Base-by-base conservation (phyloP, 441 rosid genomes). In the Cnidoscolus chayamansa region DNA sequence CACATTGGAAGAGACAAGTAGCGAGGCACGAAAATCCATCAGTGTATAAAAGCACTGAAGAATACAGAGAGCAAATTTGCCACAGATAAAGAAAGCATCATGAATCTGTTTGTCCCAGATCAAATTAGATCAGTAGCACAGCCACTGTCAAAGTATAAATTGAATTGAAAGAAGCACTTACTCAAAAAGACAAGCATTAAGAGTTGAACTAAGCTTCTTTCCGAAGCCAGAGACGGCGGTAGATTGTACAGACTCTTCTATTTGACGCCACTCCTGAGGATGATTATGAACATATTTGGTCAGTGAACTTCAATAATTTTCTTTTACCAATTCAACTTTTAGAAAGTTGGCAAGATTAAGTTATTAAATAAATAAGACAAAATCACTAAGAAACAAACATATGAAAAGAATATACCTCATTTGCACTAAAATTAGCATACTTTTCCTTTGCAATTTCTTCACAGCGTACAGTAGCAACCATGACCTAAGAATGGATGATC, bases 381-480 rank as follows among this genome's bases (percentile, higher is more conserved):
- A 15, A n/a, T 20, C 57, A 37, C 31, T 16, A 8, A 9, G 16
- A 11, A 59, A 54, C 37, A 25, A 77, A 45, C 32, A 58, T 45
- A 54, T 48, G 53, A 67, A 70, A 57, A 37, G n/a, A 50, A 17
- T 49, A 45, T 75, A 92, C 99, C 98, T 90, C 94, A 76, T 94
- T 92, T 70, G 76, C 80, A 8, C 67, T 73, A 80, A 96, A 92
- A 77, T 59, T 53, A 49, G 91, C 83, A 72, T 77, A 86, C 76
- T 89, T 92, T 67, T 96, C 98, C 56, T 89, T 76, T 62, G 97
- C 97, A 76, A 96, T 94, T 90, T 94, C 99, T 87, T 96, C 98
- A 70, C 99, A 94, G 15, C 99, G 95, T 57, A 96, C 99, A 11
- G 98, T 90, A 77, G 99, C 99, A 68, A 96, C 99, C 99, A 96